Evolutionary conservation across 1,139 yeast species (phyloP), one percentile per base, ranked within the genome.

Genomic region (Sugiyamaella xylanicola): DNA sequence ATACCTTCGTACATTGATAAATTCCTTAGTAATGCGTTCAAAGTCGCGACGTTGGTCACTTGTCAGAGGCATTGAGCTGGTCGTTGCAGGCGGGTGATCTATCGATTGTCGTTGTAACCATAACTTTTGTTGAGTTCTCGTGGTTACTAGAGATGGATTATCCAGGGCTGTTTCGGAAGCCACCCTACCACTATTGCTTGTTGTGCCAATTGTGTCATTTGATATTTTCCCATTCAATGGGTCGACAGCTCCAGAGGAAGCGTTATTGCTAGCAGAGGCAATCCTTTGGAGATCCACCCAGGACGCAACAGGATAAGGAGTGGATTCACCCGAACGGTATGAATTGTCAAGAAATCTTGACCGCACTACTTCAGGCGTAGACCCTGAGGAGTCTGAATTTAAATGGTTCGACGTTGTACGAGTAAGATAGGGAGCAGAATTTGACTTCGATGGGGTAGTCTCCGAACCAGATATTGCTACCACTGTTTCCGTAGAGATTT

Each of bases 71-170:
- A 48, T 41, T 22, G 54, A 49, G 40, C 47, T 54, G 25, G 55
- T 51, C n/a, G 56, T 32, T 11, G 51, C 52, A 17, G 47, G 58
- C 8, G 60, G 78, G 73, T 63, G 74, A 74, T 59, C 74, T 45
- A 85, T 75, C 3, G 87, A 83, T 61, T 88, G 95, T 59, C 95
- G 76, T 68, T 87, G 95, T 39, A 88, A 73, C 95, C 95, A 87
- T 51, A 88, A 77, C 60, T 86, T 80, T 65, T 87, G 93, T 66
- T 88, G 96, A 0, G 95, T 87, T 69, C 96, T 77, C 0, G 90
- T 85, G 53, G 83, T 59, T n/a, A 53, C 29, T n/a, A 53, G 40
- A 4, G 48, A 45, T 16, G 27, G 27, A 9, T 7, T 35, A 11
- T 19, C 47, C 2, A 29, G 36, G 17, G 36, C 37, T 4, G 37